Conservation (phyloP, 768 basidiomycete genomes). For the Exidia glandulosa region DNA sequence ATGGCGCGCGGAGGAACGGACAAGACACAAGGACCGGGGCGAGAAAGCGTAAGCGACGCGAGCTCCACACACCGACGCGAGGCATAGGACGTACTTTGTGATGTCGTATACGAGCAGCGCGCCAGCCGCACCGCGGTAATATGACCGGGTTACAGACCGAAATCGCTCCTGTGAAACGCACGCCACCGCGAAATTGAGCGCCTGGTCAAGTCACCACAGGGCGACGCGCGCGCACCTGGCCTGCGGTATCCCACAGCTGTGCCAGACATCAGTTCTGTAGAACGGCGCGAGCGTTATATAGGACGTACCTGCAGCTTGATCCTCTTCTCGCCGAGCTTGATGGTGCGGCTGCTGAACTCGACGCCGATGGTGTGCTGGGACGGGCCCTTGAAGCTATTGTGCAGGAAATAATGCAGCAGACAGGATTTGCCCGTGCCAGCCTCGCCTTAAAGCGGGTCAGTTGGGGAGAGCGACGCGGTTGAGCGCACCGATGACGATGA, state of each 20-base stretch:
- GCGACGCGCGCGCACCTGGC: too few species aligned
- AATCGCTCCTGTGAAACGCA: too few species aligned
- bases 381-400: slow-evolving; percentile 91
- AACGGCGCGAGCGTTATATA: neutral
- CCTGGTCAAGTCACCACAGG: too few species aligned
- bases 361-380: slow-evolving; percentile 98
- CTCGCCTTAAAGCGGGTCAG: slow-evolving; percentile 49
- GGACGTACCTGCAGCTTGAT: slow-evolving; percentile 83
- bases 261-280: slow-evolving; percentile 6
- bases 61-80: neutral
- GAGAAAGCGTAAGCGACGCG: neutral
- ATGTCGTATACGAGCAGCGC: slow-evolving; percentile 92
- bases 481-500: slow-evolving; percentile 81
- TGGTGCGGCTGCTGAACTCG: slow-evolving; percentile 90
- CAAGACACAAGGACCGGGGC: too few species aligned
- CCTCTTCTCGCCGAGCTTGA: slow-evolving; percentile 86
- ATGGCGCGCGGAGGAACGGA: too few species aligned
- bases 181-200: too few species aligned
- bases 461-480: slow-evolving; percentile 1
- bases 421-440: slow-evolving; percentile 97
- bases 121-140: slow-evolving; percentile 90
- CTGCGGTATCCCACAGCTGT: slow-evolving; percentile 94
- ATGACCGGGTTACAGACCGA: slow-evolving; percentile 77
- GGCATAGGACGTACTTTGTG: slow-evolving; percentile 47
- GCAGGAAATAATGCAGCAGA: slow-evolving; percentile 90